Conservation (phyloP, 176 grass and related monocot species). For the Aegilops longissima region DNA sequence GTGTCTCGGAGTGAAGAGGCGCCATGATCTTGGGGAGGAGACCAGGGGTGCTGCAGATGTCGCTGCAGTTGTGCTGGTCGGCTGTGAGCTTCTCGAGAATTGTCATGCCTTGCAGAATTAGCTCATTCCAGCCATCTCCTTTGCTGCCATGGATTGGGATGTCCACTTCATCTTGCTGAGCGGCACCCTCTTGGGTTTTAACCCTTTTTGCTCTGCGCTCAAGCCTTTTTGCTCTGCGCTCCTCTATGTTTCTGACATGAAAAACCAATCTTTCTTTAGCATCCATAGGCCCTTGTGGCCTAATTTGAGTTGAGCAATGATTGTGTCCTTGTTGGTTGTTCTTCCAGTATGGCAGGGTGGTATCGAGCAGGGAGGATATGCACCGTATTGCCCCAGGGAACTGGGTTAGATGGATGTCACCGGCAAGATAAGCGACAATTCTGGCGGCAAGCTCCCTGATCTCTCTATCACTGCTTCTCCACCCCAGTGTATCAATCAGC, state of each 20-base stretch:
- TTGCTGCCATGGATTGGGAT: not conserved
- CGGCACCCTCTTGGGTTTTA: not conserved
- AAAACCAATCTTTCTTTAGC: not conserved
- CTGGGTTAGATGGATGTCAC: not conserved
- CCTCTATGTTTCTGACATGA: not conserved
- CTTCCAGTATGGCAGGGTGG: not conserved
- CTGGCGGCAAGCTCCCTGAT: not conserved
- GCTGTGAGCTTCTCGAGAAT: not conserved
- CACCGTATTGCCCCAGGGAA: not conserved
- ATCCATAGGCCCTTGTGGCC: not conserved
- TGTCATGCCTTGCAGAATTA: conserved; percentile 5
- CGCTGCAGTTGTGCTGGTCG: not conserved
- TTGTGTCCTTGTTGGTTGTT: not conserved
- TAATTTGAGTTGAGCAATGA: not conserved
- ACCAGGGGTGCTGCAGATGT: not conserved
- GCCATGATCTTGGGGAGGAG: not conserved
- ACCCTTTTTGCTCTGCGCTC: not conserved
- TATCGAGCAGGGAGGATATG: not conserved
- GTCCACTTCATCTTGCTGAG: not conserved
- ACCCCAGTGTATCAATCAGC: not conserved
- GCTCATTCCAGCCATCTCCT: not conserved
- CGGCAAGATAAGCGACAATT: not conserved
- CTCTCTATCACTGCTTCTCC: not conserved
- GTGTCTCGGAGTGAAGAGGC: not conserved
- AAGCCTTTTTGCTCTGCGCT: not conserved